phyloP scores from a whole-genome alignment of 306 rosid genomes.

The Argentina anserina region DNA sequence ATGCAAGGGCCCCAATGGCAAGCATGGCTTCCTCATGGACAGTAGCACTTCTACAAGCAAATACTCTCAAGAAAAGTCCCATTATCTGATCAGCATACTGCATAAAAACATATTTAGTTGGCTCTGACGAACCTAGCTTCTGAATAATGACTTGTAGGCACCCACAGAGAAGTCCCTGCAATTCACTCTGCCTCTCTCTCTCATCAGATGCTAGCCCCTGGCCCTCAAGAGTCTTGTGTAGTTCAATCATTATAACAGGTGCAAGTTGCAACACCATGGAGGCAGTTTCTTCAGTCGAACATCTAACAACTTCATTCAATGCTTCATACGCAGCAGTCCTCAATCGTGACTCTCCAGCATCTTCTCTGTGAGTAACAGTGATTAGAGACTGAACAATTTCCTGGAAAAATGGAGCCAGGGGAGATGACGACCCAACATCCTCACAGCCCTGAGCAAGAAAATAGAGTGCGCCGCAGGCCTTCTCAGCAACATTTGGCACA shows the following conservation, averaged over 20 bases:
- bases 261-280: slow-evolving; percentile 71
- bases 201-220: slow-evolving; percentile 80
- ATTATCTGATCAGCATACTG: slow-evolving; percentile 80
- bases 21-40: slow-evolving; percentile 97
- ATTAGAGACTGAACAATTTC: slow-evolving; percentile 78
- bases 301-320: slow-evolving; percentile 81
- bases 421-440: slow-evolving; percentile 61
- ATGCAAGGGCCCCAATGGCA: slow-evolving; percentile 92
- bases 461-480: slow-evolving; percentile 92
- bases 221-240: slow-evolving; percentile 74
- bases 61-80: slow-evolving; percentile 76
- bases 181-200: slow-evolving; percentile 70
- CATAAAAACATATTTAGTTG: slow-evolving; percentile 63
- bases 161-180: slow-evolving; percentile 88
- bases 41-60: slow-evolving; percentile 85
- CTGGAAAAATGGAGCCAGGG: slow-evolving; percentile 74
- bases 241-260: slow-evolving; percentile 72
- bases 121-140: slow-evolving; percentile 73
- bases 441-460: slow-evolving; percentile 88
- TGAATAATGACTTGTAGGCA: slow-evolving; percentile 87
- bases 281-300: slow-evolving; percentile 77
- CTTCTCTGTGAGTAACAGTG: slow-evolving; percentile 73
- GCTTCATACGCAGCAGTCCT: slow-evolving; percentile 83
- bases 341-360: slow-evolving; percentile 80
- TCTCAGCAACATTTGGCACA: slow-evolving; percentile 91